Conservation (phyloP, 257 asterid genomes). For the Buddleja alternifolia region DNA sequence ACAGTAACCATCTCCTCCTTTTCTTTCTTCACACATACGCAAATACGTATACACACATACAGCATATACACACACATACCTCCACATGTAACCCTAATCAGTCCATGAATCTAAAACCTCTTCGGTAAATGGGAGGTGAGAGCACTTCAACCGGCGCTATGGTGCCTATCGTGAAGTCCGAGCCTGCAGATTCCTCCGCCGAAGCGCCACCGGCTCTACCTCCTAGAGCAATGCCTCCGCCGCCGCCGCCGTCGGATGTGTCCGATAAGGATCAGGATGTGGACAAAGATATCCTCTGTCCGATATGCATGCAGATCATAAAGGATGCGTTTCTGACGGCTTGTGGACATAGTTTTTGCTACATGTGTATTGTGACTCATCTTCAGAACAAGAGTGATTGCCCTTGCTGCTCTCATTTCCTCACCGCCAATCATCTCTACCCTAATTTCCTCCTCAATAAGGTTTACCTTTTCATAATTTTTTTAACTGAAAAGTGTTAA, state of each 20-base stretch:
- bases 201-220: conserved; percentile 32
- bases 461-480: conserved; percentile 39
- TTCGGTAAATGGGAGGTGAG: conserved; percentile 41
- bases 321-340: conserved; percentile 86
- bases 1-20: conserved; percentile 26
- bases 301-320: conserved; percentile 89
- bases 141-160: conserved; percentile 50
- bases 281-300: conserved; percentile 82
- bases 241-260: background rate
- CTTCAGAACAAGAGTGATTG: conserved; percentile 86
- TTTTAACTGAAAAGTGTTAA: background rate
- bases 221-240: conserved; percentile 10
- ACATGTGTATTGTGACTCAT: conserved; percentile 85
- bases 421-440: conserved; percentile 64
- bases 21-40: conserved; percentile 27
- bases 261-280: conserved; percentile 37
- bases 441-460: conserved; percentile 95
- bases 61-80: background rate
- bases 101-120: background rate
- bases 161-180: conserved; percentile 62
- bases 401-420: conserved; percentile 81
- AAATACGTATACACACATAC: background rate
- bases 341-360: conserved; percentile 95
- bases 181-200: conserved; percentile 32
- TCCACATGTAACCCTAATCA: conserved; percentile 6